Evolutionary conservation across 169 alveolate genomes (phyloP).

Genomic region (Eimeria falciformis): DNA sequence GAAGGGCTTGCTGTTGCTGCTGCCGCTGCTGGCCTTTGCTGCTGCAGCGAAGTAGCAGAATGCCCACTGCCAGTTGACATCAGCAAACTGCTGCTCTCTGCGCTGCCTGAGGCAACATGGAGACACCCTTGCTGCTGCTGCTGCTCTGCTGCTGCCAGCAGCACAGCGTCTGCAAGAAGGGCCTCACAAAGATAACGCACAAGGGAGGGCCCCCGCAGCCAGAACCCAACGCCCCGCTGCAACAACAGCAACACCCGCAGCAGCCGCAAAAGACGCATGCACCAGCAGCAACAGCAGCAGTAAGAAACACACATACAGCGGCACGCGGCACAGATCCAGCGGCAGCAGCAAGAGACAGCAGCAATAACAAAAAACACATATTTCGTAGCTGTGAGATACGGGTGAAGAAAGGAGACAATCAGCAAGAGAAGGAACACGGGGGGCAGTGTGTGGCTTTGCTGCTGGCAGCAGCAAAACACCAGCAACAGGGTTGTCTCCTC

Average conservation of each 20-base stretch:
- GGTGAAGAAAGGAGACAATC: too few species aligned
- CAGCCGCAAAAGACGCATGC: neutral
- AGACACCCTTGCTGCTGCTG: neutral
- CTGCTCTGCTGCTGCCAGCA: constrained; percentile 54
- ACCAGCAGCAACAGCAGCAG: neutral
- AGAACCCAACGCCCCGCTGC: constrained; percentile 73
- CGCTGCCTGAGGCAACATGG: neutral
- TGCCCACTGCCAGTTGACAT: too few species aligned
- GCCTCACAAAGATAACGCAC: constrained; percentile 34
- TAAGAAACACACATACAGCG: neutral
- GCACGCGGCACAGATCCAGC: neutral
- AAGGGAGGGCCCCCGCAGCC: constrained; percentile 38
- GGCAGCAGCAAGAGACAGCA: constrained; percentile 2
- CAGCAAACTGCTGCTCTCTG: neutral
- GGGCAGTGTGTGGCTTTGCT: too few species aligned
- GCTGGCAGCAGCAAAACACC: neutral
- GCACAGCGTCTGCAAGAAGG: constrained; percentile 47
- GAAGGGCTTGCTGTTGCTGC: neutral
- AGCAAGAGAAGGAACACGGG: neutral
- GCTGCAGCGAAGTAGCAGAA: neutral
- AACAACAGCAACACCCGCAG: neutral
- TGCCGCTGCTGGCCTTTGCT: neutral
- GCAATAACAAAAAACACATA: neutral
- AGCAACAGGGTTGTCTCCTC: neutral
- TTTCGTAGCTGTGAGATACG: too few species aligned